These are phyloP conservation scores for Rosa lucieae DNA, from an alignment of 306 rosid species.

Conservation along the genomic window DNA sequence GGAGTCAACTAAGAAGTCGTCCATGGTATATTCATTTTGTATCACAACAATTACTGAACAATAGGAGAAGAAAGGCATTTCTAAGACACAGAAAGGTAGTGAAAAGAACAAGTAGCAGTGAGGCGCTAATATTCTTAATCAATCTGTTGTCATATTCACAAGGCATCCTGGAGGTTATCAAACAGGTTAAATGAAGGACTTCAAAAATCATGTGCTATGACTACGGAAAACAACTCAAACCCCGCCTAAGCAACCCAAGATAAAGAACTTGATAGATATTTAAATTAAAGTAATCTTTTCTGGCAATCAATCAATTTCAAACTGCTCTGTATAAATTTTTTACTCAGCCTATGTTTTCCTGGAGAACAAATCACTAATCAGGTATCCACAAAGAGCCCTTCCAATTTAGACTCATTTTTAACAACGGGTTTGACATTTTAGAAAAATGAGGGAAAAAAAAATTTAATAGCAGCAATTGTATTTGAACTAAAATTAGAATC, in stretches of 20 bases:
- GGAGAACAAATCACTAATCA: background rate
- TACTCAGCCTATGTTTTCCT: background rate
- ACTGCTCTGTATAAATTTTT: background rate
- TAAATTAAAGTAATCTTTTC: background rate
- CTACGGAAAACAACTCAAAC: constrained; percentile 1
- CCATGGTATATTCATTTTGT: constrained; percentile 1
- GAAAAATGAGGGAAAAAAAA: background rate
- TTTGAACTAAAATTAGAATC: background rate
- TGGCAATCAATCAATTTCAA: constrained; percentile 9
- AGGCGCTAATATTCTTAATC: background rate
- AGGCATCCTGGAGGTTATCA: background rate
- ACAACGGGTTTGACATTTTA: background rate
- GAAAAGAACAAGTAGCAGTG: background rate
- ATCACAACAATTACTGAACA: constrained; percentile 13
- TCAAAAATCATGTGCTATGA: background rate
- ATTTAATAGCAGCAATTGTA: background rate
- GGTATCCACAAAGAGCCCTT: background rate
- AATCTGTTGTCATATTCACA: background rate
- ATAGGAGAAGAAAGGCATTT: constrained; percentile 4
- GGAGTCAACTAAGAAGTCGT: constrained; percentile 26
- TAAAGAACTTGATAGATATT: background rate
- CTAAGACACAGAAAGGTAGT: background rate
- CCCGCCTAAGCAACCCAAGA: background rate
- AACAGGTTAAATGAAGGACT: background rate
- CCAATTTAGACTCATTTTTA: background rate